Evolutionary conservation across 805 yeast genomes (phyloP).

Genomic region (Zygosaccharomyces bisporus): DNA sequence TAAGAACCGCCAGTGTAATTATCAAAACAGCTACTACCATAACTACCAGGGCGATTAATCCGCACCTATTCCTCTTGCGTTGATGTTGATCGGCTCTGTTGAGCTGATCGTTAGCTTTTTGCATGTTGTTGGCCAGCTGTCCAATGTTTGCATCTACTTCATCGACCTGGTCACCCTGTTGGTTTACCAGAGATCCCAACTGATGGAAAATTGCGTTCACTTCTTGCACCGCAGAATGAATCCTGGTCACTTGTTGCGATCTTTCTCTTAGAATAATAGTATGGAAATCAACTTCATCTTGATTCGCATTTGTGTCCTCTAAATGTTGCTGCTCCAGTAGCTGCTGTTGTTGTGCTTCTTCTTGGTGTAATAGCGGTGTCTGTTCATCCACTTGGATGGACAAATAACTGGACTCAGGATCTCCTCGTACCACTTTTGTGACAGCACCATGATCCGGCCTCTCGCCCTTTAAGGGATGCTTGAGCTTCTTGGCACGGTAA

Average conservation of each 20-base stretch:
- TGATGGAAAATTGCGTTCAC: slow-evolving; percentile 84
- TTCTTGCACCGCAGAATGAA: slow-evolving; percentile 75
- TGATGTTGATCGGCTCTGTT: slow-evolving; percentile 74
- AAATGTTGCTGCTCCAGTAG: slow-evolving; percentile 31
- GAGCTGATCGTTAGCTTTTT: slow-evolving; percentile 67
- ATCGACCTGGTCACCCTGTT: slow-evolving; percentile 83
- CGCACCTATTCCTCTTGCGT: slow-evolving; percentile 64
- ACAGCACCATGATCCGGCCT: slow-evolving; percentile 11
- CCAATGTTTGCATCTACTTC: slow-evolving; percentile 77
- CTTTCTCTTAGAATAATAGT: slow-evolving; percentile 64
- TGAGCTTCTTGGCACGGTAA: slow-evolving; percentile 46
- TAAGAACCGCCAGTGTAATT: slow-evolving; percentile 48
- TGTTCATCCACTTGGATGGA: slow-evolving; percentile 32
- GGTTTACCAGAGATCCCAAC: slow-evolving; percentile 68
- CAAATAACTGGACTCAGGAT: slow-evolving; percentile 22
- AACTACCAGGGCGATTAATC: slow-evolving; percentile 59
- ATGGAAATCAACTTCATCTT: slow-evolving; percentile 61
- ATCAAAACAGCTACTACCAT: slow-evolving; percentile 56
- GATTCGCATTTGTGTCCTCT: slow-evolving; percentile 35
- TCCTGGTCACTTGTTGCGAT: slow-evolving; percentile 64
- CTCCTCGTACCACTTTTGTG: slow-evolving; percentile 17
- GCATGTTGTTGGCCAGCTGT: slow-evolving; percentile 58
- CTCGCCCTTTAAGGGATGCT: slow-evolving; percentile 12
- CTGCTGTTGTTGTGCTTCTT: slow-evolving; percentile 17
- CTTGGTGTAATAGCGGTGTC: slow-evolving; percentile 41